Evolutionary conservation across 306 rosid species (phyloP).

Genomic region (Erythrophleum fordii): DNA sequence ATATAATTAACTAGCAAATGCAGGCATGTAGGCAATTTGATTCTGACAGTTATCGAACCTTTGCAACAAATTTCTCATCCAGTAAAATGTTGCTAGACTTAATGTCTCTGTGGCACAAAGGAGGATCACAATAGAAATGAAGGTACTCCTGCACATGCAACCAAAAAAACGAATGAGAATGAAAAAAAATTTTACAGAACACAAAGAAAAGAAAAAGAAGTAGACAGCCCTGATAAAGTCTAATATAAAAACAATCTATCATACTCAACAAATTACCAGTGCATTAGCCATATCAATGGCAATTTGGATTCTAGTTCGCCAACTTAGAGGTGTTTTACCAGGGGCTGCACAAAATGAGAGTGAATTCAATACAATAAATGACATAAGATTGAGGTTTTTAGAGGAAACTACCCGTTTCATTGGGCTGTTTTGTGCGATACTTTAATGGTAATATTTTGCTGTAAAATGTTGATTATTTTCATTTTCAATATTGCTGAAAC

Average conservation of each 20-base stretch:
- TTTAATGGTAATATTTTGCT: conserved; percentile 2
- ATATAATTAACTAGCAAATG: conserved; percentile 26
- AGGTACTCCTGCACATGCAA: conserved; percentile 87
- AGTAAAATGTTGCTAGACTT: conserved; percentile 95
- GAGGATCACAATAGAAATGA: conserved; percentile 97
- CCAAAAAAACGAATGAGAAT: conserved; percentile 30
- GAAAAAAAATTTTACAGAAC: background rate
- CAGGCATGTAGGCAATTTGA: conserved; percentile 26
- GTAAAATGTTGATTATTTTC: background rate
- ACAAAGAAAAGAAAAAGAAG: background rate
- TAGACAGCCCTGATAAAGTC: background rate
- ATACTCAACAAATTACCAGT: conserved; percentile 62
- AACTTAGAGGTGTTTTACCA: conserved; percentile 78
- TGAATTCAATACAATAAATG: conserved; percentile 22
- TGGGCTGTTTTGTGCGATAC: conserved; percentile 16
- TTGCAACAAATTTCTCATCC: conserved; percentile 84
- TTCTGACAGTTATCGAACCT: conserved; percentile 57
- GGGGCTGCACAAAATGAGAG: conserved; percentile 60
- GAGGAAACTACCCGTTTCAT: conserved; percentile 26
- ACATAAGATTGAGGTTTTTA: conserved; percentile 11
- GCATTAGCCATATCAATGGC: conserved; percentile 97
- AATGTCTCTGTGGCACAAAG: conserved; percentile 93
- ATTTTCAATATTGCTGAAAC: background rate
- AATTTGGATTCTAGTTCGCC: conserved; percentile 88
- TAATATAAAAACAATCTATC: conserved; percentile 27